phyloP scores from a whole-genome alignment of 179 eudicot species.

The Silene vulgaris region DNA sequence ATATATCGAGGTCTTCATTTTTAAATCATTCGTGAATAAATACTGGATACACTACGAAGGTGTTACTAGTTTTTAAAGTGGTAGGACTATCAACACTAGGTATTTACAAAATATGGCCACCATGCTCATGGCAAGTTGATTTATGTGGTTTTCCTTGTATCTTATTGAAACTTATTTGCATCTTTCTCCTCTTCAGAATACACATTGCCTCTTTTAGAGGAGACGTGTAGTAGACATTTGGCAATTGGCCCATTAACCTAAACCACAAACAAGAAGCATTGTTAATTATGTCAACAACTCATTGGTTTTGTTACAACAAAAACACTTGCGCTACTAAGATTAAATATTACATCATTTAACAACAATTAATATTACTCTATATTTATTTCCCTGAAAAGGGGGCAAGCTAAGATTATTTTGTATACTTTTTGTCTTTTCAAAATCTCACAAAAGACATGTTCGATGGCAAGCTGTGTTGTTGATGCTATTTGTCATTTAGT shows the following conservation, averaged over 20 bases:
- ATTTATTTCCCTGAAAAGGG: background rate
- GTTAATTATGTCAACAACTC: background rate
- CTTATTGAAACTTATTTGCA: background rate
- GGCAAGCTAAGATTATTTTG: background rate
- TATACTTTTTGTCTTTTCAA: background rate
- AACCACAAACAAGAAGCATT: background rate
- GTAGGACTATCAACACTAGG: background rate
- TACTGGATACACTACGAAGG: background rate
- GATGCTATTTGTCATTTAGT: background rate
- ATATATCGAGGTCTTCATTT: background rate
- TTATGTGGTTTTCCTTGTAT: too few relatives aligned
- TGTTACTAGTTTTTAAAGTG: background rate
- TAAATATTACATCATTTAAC: background rate
- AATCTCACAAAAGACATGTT: background rate
- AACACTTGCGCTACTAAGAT: background rate
- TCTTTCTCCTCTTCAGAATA: background rate
- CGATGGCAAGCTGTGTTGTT: background rate
- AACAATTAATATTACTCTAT: too few relatives aligned
- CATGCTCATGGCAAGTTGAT: background rate
- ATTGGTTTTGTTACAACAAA: background rate
- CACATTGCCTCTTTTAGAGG: background rate
- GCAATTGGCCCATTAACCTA: background rate
- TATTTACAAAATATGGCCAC: background rate
- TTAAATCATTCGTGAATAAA: background rate
- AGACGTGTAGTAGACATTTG: conserved; percentile 3